Conservation (phyloP, 2,329 filamentous ascomycete genomes). For the Trichoderma sp. region DNA sequence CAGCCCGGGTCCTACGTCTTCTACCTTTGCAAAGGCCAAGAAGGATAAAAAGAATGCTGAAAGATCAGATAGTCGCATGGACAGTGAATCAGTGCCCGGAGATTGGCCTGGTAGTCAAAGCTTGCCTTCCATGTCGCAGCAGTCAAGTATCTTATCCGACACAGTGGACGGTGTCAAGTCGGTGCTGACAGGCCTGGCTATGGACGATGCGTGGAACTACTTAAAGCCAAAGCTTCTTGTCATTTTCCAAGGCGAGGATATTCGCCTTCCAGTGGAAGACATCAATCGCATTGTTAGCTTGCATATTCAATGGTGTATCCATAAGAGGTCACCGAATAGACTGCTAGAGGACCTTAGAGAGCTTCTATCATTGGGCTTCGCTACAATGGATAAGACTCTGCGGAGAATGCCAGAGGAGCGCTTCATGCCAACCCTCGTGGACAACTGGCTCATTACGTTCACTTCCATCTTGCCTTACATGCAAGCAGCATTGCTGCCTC, state of each 20-base stretch:
- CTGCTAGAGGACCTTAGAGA: constrained; percentile 78
- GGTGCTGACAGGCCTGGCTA: constrained; percentile 67
- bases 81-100: constrained; percentile 51
- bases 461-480: constrained; percentile 89
- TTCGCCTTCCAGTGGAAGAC: constrained; percentile 79
- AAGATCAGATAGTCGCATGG: constrained; percentile 54
- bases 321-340: constrained; percentile 68
- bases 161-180: constrained; percentile 57
- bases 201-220: constrained; percentile 81
- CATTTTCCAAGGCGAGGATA: constrained; percentile 79
- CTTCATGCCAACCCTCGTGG: constrained; percentile 86
- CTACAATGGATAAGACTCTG: constrained; percentile 80
- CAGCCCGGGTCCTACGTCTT: constrained; percentile 66
- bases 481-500: constrained; percentile 88
- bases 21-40: constrained; percentile 77
- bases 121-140: constrained; percentile 47
- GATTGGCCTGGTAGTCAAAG: constrained; percentile 59
- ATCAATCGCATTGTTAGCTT: constrained; percentile 79
- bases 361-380: constrained; percentile 78
- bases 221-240: constrained; percentile 74
- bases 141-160: constrained; percentile 51
- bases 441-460: constrained; percentile 93
- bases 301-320: constrained; percentile 76
- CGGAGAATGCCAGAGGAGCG: constrained; percentile 78
- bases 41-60: constrained; percentile 84